A percentile compares a stretch with the other conserved stretches of the same genome.
Evolutionary conservation across 2,329 filamentous ascomycete genomes (phyloP).

Genomic region (Phialophora chinensis): DNA sequence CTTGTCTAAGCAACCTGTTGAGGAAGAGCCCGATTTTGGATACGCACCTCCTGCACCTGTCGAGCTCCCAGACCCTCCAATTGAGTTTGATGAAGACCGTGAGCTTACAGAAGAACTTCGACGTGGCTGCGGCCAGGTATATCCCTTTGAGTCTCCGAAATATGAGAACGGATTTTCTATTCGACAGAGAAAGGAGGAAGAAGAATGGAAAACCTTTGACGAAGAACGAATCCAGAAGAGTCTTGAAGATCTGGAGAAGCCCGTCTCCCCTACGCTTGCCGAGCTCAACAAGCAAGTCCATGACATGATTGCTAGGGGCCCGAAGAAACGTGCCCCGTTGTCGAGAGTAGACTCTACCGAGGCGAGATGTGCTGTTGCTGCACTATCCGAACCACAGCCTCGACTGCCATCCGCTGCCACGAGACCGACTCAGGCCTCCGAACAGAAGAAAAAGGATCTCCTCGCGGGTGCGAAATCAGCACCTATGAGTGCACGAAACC

Average conservation of each 20-base stretch:
- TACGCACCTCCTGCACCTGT: conserved; percentile 78
- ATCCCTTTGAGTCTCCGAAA: conserved; percentile 53
- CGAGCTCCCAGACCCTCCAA: conserved; percentile 54
- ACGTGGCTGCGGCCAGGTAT: conserved; percentile 58
- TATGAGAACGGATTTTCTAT: conserved; percentile 65
- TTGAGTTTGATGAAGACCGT: conserved; percentile 55
- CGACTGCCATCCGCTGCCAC: conserved; percentile 42
- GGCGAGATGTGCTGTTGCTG: conserved; percentile 50
- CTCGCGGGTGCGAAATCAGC: conserved; percentile 33
- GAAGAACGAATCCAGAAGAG: conserved; percentile 63
- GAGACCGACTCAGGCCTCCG: conserved; percentile 46
- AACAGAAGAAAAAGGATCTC: conserved; percentile 50
- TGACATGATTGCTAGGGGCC: conserved; percentile 69
- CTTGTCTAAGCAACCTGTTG: conserved; percentile 50
- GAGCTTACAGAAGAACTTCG: conserved; percentile 60
- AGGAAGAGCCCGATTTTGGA: conserved; percentile 76
- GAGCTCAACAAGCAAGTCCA: conserved; percentile 62
- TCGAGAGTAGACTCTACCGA: conserved; percentile 48
- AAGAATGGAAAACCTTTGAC: conserved; percentile 71
- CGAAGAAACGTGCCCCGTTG: conserved; percentile 46
- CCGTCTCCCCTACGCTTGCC: conserved; percentile 28
- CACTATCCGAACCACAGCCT: conserved; percentile 46
- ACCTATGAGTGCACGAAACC: conserved; percentile 49
- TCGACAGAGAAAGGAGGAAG: conserved; percentile 66
- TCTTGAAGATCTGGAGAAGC: conserved; percentile 40